Percentiles rank a stretch among this genome's conserved stretches.
These are phyloP conservation scores for Microsporum canis DNA, from an alignment of 2,329 filamentous ascomycete genomes.

Conservation along the genomic window DNA sequence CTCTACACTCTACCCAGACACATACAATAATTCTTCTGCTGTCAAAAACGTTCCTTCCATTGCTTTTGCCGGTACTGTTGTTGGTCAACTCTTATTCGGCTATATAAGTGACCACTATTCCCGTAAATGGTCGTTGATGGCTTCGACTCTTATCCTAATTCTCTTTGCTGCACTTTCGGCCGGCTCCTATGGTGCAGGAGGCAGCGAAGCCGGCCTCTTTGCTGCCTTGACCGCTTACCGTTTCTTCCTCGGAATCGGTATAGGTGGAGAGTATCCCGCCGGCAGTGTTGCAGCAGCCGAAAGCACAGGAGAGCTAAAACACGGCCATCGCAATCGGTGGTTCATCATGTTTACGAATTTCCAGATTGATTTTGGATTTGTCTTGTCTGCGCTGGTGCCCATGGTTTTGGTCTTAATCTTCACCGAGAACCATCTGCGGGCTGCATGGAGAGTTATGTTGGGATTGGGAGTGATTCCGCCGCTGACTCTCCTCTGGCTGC, in stretches of 20 bases:
- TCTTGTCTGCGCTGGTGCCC: constrained; percentile 67
- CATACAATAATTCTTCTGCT: constrained; percentile 59
- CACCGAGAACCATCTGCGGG: constrained; percentile 52
- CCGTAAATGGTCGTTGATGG: constrained; percentile 66
- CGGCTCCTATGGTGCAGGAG: constrained; percentile 63
- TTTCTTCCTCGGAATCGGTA: constrained; percentile 72
- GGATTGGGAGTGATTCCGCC: constrained; percentile 72
- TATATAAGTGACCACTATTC: constrained; percentile 63
- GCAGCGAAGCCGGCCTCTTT: constrained; percentile 59
- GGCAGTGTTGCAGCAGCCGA: constrained; percentile 78
- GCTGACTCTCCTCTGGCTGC: constrained; percentile 56
- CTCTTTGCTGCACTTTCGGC: constrained; percentile 71
- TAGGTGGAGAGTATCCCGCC: constrained; percentile 48
- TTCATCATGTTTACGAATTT: constrained; percentile 85
- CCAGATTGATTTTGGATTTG: constrained; percentile 76
- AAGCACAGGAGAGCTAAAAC: constrained; percentile 68
- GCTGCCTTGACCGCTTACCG: constrained; percentile 70
- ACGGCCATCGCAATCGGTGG: constrained; percentile 75
- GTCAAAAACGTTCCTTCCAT: constrained; percentile 68
- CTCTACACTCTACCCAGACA: constrained; percentile 51
- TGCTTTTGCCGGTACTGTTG: constrained; percentile 41
- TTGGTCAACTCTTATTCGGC: constrained; percentile 24
- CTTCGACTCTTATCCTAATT: constrained; percentile 73
- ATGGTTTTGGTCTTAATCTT: constrained; percentile 52
- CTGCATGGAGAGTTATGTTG: constrained; percentile 71